Conservation (phyloP, 768 basidiomycete genomes). For the Psilocybe cubensis region DNA sequence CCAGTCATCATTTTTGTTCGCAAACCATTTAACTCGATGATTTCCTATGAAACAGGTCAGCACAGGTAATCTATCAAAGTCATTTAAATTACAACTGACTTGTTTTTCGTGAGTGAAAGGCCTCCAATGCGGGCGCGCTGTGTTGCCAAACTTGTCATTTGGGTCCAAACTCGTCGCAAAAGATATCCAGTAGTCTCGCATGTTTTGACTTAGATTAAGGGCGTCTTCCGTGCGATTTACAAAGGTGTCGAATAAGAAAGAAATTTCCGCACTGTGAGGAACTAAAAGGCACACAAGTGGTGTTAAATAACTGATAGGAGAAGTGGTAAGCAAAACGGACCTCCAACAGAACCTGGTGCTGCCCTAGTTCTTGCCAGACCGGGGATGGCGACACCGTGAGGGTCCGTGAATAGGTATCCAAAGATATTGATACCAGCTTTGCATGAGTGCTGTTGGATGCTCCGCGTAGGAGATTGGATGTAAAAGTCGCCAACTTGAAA, state of each 20-base stretch:
- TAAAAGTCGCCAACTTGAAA: neutral
- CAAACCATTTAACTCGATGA: constrained; percentile 11
- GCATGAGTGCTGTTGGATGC: constrained; percentile 27
- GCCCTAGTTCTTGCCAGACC: constrained; percentile 18
- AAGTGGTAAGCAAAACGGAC: constrained; percentile 10
- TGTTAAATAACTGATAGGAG: too few species aligned
- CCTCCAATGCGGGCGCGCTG: constrained; percentile 11
- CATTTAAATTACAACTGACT: neutral
- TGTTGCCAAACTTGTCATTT: neutral
- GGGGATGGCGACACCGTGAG: neutral
- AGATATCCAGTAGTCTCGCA: constrained; percentile 5
- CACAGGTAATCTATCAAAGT: neutral
- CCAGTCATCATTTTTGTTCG: neutral
- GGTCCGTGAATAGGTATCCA: constrained; percentile 43
- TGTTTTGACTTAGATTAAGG: neutral
- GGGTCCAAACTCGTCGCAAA: neutral
- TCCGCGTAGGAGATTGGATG: constrained; percentile 25
- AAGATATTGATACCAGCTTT: constrained; percentile 33
- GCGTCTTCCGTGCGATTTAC: constrained; percentile 13
- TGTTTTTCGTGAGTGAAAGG: constrained; percentile 7
- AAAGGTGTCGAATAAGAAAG: constrained; percentile 31
- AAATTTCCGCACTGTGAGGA: constrained; percentile 21
- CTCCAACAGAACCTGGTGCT: constrained; percentile 24
- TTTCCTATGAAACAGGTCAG: neutral
- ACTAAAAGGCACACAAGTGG: neutral